Conservation (phyloP, 495 filamentous ascomycete species). For the Penicillium nucicola region DNA sequence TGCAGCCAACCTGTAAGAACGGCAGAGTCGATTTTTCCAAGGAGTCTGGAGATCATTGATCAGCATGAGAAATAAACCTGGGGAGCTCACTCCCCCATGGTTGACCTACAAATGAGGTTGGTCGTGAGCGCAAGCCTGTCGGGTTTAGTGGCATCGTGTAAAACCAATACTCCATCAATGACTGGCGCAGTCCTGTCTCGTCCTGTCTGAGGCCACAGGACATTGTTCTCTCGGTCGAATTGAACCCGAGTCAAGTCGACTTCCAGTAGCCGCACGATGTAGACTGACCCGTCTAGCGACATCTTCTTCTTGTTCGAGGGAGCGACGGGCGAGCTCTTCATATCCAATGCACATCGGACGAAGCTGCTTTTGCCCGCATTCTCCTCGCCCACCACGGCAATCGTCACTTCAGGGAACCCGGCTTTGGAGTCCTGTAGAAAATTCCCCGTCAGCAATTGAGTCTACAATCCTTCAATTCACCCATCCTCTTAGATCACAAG, state of each 20-base stretch:
- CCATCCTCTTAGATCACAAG: neutral
- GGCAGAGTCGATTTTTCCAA: slow-evolving; percentile 66
- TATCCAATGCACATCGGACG: slow-evolving; percentile 72
- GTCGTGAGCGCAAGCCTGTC: slow-evolving; percentile 66
- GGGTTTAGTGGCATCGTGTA: slow-evolving; percentile 81
- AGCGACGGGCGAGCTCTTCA: slow-evolving; percentile 57
- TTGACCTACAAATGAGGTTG: slow-evolving; percentile 51
- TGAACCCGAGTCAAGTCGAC: slow-evolving; percentile 46
- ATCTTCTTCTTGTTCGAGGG: slow-evolving; percentile 64
- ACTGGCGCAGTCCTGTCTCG: slow-evolving; percentile 61
- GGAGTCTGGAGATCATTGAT: slow-evolving; percentile 55
- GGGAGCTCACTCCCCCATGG: too few species aligned
- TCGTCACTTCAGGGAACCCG: slow-evolving; percentile 60
- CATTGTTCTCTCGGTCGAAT: slow-evolving; percentile 50
- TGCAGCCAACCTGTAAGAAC: slow-evolving; percentile 75
- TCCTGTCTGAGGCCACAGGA: slow-evolving; percentile 77
- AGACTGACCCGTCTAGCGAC: slow-evolving; percentile 70
- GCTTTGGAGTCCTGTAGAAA: slow-evolving; percentile 24
- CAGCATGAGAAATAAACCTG: neutral
- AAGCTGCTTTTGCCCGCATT: slow-evolving; percentile 90
- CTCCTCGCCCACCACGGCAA: slow-evolving; percentile 77
- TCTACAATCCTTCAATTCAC: neutral
- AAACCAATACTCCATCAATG: slow-evolving; percentile 77
- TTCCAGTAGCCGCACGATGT: slow-evolving; percentile 80
- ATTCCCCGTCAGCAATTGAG: slow-evolving; percentile 16